Percentiles rank a stretch among this genome's conserved stretches.
Evolutionary conservation across 768 basidiomycete species (phyloP).

Genomic region (Rubroboletus satanas): DNA sequence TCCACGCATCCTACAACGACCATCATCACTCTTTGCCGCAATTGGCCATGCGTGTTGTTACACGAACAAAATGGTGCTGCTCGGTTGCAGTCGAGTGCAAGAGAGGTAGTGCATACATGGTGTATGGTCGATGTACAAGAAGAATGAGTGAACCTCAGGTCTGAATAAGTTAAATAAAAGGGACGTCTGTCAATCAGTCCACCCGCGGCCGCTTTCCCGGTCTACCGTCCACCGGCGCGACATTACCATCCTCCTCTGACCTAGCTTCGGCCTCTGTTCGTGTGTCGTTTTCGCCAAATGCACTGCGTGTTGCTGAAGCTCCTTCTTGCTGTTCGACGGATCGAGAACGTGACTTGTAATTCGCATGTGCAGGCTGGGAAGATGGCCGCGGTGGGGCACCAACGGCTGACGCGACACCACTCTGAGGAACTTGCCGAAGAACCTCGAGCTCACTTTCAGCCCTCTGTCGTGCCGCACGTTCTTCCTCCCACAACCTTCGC

Average conservation of each 20-base stretch:
- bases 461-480: slow-evolving; percentile 55
- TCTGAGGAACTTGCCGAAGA: slow-evolving; percentile 39
- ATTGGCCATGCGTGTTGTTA: no score
- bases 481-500: slow-evolving; percentile 78
- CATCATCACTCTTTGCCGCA: no score
- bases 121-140: slow-evolving; percentile 9
- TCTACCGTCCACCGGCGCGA: slow-evolving; percentile 22
- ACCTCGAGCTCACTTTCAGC: slow-evolving; percentile 63
- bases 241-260: slow-evolving; percentile 14
- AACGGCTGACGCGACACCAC: background rate
- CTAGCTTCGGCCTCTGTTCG: slow-evolving; percentile 23
- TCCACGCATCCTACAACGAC: no score
- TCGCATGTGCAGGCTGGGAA: slow-evolving; percentile 11
- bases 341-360: slow-evolving; percentile 23
- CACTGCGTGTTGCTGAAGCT: slow-evolving; percentile 5
- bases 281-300: slow-evolving; percentile 14
- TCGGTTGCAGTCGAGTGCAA: background rate
- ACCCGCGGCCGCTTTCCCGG: slow-evolving; percentile 31
- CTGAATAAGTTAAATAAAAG: slow-evolving; percentile 19
- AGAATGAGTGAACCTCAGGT: slow-evolving; percentile 1
- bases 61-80: background rate
- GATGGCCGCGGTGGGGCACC: slow-evolving; percentile 15
- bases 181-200: slow-evolving; percentile 19
- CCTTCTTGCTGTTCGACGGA: slow-evolving; percentile 28
- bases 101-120: slow-evolving; percentile 12